Evolutionary conservation across 257 asterid genomes (phyloP).

Genomic region (Jaltomata sinuosa): DNA sequence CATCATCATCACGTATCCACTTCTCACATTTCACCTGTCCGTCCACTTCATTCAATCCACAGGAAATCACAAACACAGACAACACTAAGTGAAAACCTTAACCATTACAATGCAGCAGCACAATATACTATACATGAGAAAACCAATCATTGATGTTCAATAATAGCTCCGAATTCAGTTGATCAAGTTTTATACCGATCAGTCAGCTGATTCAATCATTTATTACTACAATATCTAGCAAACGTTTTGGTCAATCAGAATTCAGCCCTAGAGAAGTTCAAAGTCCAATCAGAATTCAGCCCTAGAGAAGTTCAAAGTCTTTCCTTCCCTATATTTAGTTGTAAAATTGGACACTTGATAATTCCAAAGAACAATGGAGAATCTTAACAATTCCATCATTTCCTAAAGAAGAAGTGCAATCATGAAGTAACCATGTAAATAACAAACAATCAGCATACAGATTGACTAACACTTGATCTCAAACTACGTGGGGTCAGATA

Average conservation of each 20-base stretch:
- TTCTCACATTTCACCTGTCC: constrained; percentile 92
- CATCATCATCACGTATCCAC: constrained; percentile 84
- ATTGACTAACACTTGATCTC: not conserved
- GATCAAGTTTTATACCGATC: not conserved
- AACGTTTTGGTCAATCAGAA: not conserved
- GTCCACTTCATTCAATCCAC: constrained; percentile 52
- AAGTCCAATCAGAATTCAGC: not conserved
- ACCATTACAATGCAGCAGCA: not conserved
- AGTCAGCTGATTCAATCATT: not conserved
- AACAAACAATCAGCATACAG: not conserved
- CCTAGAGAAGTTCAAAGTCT: not conserved
- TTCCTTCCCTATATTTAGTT: not conserved
- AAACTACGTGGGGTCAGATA: not conserved
- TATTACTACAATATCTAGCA: not conserved
- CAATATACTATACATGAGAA: not conserved
- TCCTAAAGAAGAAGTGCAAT: not conserved
- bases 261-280: not conserved
- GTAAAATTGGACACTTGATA: not conserved
- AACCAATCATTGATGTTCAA: not conserved
- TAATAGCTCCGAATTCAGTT: not conserved
- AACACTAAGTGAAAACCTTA: not conserved
- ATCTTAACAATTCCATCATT: not conserved
- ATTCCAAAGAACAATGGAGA: not conserved
- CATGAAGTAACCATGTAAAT: not conserved
- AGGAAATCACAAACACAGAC: constrained; percentile 4